A percentile compares a stretch with the other conserved stretches of the same genome.
These are phyloP conservation scores for Pilaira anomala DNA, from an alignment of 192 early-diverging fungal genomes.

Conservation along the genomic window DNA sequence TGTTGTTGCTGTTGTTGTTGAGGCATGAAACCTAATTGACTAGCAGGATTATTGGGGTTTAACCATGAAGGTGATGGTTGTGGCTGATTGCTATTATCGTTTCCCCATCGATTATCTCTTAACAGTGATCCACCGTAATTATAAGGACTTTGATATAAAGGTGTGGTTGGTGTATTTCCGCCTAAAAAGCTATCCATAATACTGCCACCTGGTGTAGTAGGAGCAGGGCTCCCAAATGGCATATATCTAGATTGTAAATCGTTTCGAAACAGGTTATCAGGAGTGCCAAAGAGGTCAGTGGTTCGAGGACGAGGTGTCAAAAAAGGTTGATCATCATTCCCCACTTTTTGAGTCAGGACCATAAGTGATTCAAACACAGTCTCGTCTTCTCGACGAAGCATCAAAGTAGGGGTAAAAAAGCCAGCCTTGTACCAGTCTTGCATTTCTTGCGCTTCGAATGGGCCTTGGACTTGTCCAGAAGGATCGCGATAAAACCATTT, in stretches of 20 bases:
- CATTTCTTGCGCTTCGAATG: constrained; percentile 87
- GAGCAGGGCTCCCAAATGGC: constrained; percentile 4
- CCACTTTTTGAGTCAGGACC: constrained; percentile 55
- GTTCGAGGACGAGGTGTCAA: constrained; percentile 31
- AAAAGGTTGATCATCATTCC: constrained; percentile 72
- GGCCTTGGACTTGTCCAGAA: constrained; percentile 82
- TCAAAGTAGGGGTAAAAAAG: constrained; percentile 78
- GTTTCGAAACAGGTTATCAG: background rate
- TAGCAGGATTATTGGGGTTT: background rate
- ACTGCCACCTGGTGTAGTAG: constrained; percentile 1
- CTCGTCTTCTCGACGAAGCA: constrained; percentile 80
- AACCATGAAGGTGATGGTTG: background rate
- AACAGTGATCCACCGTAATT: constrained; percentile 3
- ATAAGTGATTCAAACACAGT: constrained; percentile 74
- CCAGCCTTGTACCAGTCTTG: constrained; percentile 90
- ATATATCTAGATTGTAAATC: constrained; percentile 1
- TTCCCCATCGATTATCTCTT: constrained; percentile 8
- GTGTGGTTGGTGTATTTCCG: background rate
- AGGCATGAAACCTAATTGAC: constrained; percentile 1
- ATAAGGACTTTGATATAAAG: constrained; percentile 22
- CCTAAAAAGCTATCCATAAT: background rate
- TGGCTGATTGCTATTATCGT: background rate
- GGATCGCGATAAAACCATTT: constrained; percentile 89
- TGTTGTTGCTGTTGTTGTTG: constrained; percentile 5
- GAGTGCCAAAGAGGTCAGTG: constrained; percentile 7